Conservation (phyloP, 2,329 filamentous ascomycete species). For the Cladosporium colombiae region DNA sequence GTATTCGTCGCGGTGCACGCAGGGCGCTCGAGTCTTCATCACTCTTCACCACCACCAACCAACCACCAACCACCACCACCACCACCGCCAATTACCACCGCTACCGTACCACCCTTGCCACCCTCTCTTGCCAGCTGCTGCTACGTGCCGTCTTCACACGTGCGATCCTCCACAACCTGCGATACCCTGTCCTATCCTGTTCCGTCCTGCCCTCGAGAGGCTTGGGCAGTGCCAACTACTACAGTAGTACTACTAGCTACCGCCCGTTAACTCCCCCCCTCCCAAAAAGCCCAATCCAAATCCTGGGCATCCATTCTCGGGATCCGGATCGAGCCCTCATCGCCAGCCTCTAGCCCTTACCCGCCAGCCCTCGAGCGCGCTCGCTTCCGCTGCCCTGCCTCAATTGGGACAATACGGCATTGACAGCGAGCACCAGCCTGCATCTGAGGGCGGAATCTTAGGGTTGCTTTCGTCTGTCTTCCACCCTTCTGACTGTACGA, state of each 20-base stretch:
- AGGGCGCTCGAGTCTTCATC: neutral
- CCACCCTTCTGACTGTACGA: slow-evolving; percentile 4
- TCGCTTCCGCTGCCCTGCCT: neutral
- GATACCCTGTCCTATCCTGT: neutral
- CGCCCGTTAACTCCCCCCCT: neutral
- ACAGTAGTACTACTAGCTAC: neutral
- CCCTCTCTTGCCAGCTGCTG: neutral
- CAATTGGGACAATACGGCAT: slow-evolving; percentile 1
- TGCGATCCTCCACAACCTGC: neutral
- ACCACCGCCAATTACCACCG: neutral
- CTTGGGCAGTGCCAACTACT: neutral
- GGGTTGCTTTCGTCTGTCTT: neutral
- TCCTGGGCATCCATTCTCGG: neutral
- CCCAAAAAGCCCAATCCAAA: neutral
- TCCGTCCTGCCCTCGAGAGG: neutral
- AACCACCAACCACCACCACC: neutral
- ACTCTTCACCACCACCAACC: neutral
- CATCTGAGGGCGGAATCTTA: neutral
- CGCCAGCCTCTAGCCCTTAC: neutral
- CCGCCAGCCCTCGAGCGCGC: neutral
- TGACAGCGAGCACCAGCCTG: neutral
- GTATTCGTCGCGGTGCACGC: neutral
- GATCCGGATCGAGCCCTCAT: neutral
- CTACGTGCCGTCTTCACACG: slow-evolving; percentile 5
- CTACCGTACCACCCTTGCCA: neutral